Percentiles rank a stretch among this genome's conserved stretches.
These are phyloP conservation scores for Triticum timopheevii DNA, from an alignment of 176 grass and related monocot genomes.

Conservation along the genomic window DNA sequence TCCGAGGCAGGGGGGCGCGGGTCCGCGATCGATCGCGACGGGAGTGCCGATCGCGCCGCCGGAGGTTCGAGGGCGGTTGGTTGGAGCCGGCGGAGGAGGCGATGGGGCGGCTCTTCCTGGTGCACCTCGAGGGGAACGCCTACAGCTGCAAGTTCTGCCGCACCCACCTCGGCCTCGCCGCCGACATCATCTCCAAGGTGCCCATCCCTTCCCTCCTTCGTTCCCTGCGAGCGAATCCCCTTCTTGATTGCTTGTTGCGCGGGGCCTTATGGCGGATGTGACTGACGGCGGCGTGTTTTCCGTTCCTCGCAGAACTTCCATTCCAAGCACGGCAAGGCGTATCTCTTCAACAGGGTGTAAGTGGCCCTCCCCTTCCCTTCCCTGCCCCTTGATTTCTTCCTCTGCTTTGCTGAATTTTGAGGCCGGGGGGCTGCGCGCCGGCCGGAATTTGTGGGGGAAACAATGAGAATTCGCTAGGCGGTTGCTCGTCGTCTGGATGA, in stretches of 20 bases:
- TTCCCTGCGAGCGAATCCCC: neutral
- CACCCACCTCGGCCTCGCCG: constrained; percentile 56
- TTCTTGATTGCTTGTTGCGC: neutral
- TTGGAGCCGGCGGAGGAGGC: neutral
- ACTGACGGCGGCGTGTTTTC: constrained; percentile 2
- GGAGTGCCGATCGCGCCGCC: constrained; percentile 15
- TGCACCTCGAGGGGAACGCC: constrained; percentile 64
- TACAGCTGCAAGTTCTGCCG: constrained; percentile 93
- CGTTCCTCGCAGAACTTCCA: constrained; percentile 66
- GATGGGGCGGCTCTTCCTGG: constrained; percentile 82
- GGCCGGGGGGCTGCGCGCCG: neutral
- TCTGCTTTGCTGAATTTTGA: neutral
- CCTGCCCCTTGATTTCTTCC: neutral
- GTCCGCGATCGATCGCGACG: constrained; percentile 23
- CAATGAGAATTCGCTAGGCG: too few relatives aligned
- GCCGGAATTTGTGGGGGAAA: neutral
- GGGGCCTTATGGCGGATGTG: neutral
- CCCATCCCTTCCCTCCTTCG: too few relatives aligned
- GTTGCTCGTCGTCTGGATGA: too few relatives aligned
- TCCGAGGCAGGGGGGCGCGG: neutral
- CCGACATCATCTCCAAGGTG: constrained; percentile 87
- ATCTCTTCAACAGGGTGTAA: constrained; percentile 96
- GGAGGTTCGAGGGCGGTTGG: neutral
- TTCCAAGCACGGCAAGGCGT: constrained; percentile 88
- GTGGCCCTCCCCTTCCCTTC: constrained; percentile 1